A percentile compares a stretch with the other conserved stretches of the same genome.
Conservation (phyloP, 169 alveolate genomes). For the Hammondia hammondi region DNA sequence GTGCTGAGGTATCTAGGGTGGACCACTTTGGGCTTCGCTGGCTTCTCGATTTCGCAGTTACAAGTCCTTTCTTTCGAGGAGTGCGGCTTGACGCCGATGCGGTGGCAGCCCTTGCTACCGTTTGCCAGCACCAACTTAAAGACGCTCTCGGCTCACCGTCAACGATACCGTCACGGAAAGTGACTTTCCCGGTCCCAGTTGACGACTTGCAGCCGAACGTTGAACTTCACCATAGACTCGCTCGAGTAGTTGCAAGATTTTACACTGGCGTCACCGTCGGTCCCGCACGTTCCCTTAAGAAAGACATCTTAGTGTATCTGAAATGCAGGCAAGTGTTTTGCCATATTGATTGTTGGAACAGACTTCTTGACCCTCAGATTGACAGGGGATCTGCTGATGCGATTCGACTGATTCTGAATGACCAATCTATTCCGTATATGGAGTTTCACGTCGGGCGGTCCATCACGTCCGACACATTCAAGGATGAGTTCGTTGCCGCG, state of each 20-base stretch:
- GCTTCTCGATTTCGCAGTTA: neutral
- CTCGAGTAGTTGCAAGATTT: neutral
- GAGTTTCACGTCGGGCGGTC: slow-evolving; percentile 37
- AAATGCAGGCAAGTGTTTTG: slow-evolving; percentile 8
- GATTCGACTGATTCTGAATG: slow-evolving; percentile 25
- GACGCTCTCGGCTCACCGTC: neutral
- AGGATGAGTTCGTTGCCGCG: slow-evolving; percentile 2
- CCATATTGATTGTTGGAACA: too few species aligned
- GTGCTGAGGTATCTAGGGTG: neutral
- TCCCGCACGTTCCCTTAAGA: neutral
- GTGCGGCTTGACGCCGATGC: neutral
- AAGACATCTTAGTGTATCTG: slow-evolving; percentile 11
- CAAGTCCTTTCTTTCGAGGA: neutral
- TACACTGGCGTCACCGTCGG: slow-evolving; percentile 8
- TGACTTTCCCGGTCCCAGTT: neutral
- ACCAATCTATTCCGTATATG: slow-evolving; percentile 7
- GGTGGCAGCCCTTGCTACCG: neutral
- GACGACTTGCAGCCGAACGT: neutral
- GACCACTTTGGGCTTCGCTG: neutral
- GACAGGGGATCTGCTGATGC: slow-evolving; percentile 43
- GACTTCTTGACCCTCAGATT: neutral
- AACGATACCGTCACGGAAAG: neutral
- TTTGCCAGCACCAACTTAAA: neutral
- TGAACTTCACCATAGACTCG: neutral
- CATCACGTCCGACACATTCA: neutral